Base-by-base conservation (phyloP, 192 early-diverging fungal species). In the Coemansia asiatica region DNA sequence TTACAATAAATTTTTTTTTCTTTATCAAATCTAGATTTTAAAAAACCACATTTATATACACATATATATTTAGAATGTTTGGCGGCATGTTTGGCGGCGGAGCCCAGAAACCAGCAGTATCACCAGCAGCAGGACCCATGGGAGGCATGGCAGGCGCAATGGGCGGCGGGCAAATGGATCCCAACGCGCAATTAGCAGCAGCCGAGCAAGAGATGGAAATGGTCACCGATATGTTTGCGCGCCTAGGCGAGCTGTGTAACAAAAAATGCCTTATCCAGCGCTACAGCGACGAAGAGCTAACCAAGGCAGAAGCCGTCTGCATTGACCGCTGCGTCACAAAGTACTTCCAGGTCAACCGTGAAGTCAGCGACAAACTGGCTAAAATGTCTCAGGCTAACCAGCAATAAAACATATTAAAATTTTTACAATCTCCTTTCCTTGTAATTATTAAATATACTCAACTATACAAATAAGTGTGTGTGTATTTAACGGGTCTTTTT, bases 301-400 rank as follows among this genome's bases (percentile, higher is more conserved):
- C 91, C 68, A 96, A 96, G 80, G 94, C 93, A 59, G 94, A 96
- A 79, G 87, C 88, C 9, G 91, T 94, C 25, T 96, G 94, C 73
- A 84, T 91, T 40, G 94, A 96, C 71, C 90, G 94, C 47, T 96
- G 94, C 57, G 91, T 91, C 7, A 74, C 88, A 28, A 96, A 96
- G 82, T 96, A 89, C 76, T 89, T 94, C 76, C 89, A 89, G 56
- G 87, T 94, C 62, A 90, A 91, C 68, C 85, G 83, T 66, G 83
- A 87, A 33, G 79, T 93, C 61, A 88, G 89, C 29, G 83, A 89
- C 71, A 90, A 91, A 76, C 83, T 94, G 65, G 82, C 89, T 58
- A 81, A 90, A 56, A 59, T 72, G 13, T 68, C 81, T 13, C 61
- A 71, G 23, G 66, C 65, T 25, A 79, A 83, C 64, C 71, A 82